Conservation (phyloP, 176 grass and related monocot species). For the Chrysopogon serrulatus region DNA sequence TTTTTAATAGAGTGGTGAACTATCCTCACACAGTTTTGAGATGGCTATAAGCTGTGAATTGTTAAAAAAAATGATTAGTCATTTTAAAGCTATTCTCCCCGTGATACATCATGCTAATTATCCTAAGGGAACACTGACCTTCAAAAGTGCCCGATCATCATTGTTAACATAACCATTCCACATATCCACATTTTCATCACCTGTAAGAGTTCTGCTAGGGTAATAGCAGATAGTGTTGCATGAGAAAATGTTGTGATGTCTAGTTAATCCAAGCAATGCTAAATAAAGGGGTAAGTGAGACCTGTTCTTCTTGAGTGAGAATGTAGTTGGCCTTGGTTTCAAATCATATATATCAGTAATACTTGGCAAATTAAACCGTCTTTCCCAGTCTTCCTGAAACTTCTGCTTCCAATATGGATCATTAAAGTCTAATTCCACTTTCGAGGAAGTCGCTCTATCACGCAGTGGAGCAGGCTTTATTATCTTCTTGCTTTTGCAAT, state of each 20-base stretch:
- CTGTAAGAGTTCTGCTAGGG: slow-evolving; percentile 43
- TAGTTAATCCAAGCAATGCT: slow-evolving; percentile 8
- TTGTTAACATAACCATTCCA: slow-evolving; percentile 86
- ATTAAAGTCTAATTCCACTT: slow-evolving; percentile 51
- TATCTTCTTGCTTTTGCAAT: slow-evolving; percentile 37
- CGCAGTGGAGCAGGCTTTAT: neutral
- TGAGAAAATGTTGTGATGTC: neutral
- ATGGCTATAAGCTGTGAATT: neutral
- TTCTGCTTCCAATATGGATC: slow-evolving; percentile 74
- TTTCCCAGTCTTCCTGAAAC: slow-evolving; percentile 71
- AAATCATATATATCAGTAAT: slow-evolving; percentile 80
- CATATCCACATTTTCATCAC: slow-evolving; percentile 40
- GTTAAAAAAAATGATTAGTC: neutral
- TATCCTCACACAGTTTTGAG: neutral
- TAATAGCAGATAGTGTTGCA: slow-evolving; percentile 1
- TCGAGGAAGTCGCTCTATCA: slow-evolving; percentile 27
- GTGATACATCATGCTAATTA: neutral
- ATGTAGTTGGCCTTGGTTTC: slow-evolving; percentile 70
- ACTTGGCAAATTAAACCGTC: slow-evolving; percentile 63
- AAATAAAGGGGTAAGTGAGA: slow-evolving; percentile 1
- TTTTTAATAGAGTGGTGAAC: neutral
- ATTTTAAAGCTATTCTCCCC: neutral
- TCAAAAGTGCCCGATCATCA: slow-evolving; percentile 85
- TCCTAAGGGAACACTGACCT: slow-evolving; percentile 43
- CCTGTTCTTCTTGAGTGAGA: slow-evolving; percentile 85